These are phyloP conservation scores for Russula dissimulans DNA, from an alignment of 768 basidiomycete genomes.

Conservation along the genomic window DNA sequence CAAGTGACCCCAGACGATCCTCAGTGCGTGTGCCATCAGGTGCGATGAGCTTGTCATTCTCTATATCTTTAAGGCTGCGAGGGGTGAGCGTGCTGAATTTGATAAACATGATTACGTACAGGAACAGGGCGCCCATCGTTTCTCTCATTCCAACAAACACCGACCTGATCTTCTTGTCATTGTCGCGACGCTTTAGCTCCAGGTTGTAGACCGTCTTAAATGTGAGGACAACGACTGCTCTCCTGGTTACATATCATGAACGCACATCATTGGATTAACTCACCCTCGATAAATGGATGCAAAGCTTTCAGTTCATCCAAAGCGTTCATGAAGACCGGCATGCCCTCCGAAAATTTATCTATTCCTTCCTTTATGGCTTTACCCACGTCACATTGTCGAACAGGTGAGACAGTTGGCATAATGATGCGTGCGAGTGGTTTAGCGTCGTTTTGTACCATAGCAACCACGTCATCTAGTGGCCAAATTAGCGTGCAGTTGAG, in stretches of 20 bases:
- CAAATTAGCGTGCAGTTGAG: background rate
- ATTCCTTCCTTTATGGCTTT: conserved; percentile 18
- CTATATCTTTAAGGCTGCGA: conserved; percentile 26
- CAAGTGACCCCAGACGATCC: conserved; percentile 28
- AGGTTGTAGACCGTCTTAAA: conserved; percentile 42
- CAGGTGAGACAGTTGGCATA: background rate
- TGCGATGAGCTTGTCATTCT: conserved; percentile 24
- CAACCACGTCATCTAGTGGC: background rate
- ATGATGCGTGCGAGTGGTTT: background rate
- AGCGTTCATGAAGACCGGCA: conserved; percentile 24
- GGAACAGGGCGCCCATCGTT: conserved; percentile 29
- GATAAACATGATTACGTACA: background rate
- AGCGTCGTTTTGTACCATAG: background rate
- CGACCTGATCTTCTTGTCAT: conserved; percentile 39
- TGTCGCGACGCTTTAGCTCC: conserved; percentile 40
- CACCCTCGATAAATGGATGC: conserved; percentile 26
- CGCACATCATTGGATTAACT: background rate
- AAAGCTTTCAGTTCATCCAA: conserved; percentile 25
- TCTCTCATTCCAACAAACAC: conserved; percentile 44
- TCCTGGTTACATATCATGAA: background rate
- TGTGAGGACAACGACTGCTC: conserved; percentile 38
- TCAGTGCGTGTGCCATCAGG: conserved; percentile 29
- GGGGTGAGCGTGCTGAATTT: background rate
- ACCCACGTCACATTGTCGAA: background rate
- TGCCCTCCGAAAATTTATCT: conserved; percentile 20